These are phyloP conservation scores for Botryotinia globosa DNA, from an alignment of 2,329 filamentous ascomycete genomes.

Conservation along the genomic window DNA sequence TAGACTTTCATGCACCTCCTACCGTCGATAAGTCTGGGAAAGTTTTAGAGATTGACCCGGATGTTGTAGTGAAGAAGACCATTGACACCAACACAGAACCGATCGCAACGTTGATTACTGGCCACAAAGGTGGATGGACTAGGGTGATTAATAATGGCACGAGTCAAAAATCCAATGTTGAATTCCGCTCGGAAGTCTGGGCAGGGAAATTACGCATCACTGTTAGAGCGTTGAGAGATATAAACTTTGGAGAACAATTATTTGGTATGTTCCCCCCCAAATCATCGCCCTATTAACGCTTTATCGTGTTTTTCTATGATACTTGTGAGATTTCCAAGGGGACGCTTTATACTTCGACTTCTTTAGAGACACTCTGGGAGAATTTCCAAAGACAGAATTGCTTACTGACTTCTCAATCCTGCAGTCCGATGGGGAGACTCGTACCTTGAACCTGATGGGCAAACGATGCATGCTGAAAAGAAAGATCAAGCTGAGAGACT, in stretches of 20 bases:
- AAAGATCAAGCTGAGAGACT: background rate
- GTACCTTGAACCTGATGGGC: constrained; percentile 1
- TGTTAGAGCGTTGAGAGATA: constrained; percentile 7
- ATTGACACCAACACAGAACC: background rate
- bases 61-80: background rate
- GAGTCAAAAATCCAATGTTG: constrained; percentile 2
- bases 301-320: background rate
- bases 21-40: background rate
- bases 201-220: constrained; percentile 17
- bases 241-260: constrained; percentile 20
- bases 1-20: constrained; percentile 15
- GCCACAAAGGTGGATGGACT: constrained; percentile 15
- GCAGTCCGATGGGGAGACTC: background rate
- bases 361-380: background rate
- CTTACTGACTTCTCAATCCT: background rate
- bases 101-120: constrained; percentile 14
- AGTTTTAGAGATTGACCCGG: background rate
- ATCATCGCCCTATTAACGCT: background rate
- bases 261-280: background rate
- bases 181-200: constrained; percentile 1
- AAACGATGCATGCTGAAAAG: background rate
- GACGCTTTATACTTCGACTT: background rate
- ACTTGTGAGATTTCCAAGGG: background rate
- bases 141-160: constrained; percentile 7
- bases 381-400: background rate